phyloP scores from a whole-genome alignment of 2,329 filamentous ascomycete genomes.

The Tympanopsis confertula region DNA sequence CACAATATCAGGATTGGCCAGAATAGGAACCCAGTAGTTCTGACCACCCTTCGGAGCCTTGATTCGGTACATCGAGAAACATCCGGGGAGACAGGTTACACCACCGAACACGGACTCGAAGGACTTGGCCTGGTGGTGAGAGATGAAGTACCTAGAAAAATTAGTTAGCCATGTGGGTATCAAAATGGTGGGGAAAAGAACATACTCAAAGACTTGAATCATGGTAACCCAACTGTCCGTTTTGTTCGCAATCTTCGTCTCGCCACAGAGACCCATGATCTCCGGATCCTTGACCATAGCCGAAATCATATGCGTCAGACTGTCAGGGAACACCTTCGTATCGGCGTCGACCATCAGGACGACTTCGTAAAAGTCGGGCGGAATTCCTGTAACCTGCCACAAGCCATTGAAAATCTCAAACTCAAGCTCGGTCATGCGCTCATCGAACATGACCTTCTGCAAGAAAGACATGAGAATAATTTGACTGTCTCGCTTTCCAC shows the following conservation, averaged over 20 bases:
- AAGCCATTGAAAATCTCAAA: slow-evolving; percentile 99
- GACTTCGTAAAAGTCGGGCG: slow-evolving; percentile 93
- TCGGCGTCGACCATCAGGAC: slow-evolving; percentile 99
- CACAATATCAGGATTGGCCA: slow-evolving; percentile 95
- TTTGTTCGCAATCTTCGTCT: slow-evolving; percentile 99
- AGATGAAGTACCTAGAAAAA: slow-evolving; percentile 64
- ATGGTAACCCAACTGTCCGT: slow-evolving; percentile 86
- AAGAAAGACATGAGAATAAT: slow-evolving; percentile 99
- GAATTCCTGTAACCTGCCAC: slow-evolving; percentile 97
- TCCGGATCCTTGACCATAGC: slow-evolving; percentile 99
- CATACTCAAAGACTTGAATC: slow-evolving; percentile 96
- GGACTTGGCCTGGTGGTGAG: slow-evolving; percentile 89
- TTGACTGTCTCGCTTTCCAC: slow-evolving; percentile 97
- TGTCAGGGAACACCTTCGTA: slow-evolving; percentile 98
- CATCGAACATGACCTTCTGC: slow-evolving; percentile 99
- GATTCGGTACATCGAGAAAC: slow-evolving; percentile 99
- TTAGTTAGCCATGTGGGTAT: background rate
- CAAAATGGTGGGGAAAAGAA: background rate
- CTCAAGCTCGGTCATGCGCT: slow-evolving; percentile 97
- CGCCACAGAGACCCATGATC: slow-evolving; percentile 96
- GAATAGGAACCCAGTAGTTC: slow-evolving; percentile 98
- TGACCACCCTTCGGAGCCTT: slow-evolving; percentile 96
- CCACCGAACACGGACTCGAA: slow-evolving; percentile 98
- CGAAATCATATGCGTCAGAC: slow-evolving; percentile 94
- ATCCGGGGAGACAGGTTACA: slow-evolving; percentile 95